phyloP scores from a whole-genome alignment of 331 rosid species.

The Malus hybrid region DNA sequence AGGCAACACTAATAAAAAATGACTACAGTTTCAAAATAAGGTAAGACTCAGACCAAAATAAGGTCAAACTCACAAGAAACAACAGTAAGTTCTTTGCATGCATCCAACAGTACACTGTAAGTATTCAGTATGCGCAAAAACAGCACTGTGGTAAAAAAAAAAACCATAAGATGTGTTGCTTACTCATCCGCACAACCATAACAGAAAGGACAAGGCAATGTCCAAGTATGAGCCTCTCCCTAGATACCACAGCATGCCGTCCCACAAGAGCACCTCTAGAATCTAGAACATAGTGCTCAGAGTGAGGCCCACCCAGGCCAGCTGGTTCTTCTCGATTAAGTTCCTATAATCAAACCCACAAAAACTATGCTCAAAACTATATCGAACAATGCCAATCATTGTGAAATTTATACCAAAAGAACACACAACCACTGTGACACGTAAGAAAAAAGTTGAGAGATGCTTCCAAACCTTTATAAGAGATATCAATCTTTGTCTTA shows the following conservation, averaged over 20 bases:
- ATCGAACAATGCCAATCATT: not conserved
- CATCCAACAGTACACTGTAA: not conserved
- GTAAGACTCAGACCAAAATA: not conserved
- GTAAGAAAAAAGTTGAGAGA: not conserved
- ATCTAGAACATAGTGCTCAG: constrained; percentile 78
- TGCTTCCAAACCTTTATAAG: constrained; percentile 66
- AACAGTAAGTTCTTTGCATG: not conserved
- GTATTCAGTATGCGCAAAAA: not conserved
- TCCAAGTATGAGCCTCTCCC: constrained; percentile 90
- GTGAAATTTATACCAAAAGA: not conserved
- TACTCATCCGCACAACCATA: constrained; percentile 76
- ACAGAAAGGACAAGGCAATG: constrained; percentile 87
- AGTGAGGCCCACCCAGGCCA: constrained; percentile 88
- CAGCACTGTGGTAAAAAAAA: constrained; percentile 1
- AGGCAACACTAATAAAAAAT: not conserved
- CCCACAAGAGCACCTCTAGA: constrained; percentile 97
- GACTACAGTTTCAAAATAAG: not conserved
- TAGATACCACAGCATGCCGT: constrained; percentile 75
- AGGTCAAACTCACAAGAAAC: not conserved
- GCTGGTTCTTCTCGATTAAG: constrained; percentile 94
- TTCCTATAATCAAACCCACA: constrained; percentile 45
- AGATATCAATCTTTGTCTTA: constrained; percentile 72
- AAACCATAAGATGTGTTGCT: constrained; percentile 22
- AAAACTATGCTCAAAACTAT: not conserved
- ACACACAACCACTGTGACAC: not conserved